Evolutionary conservation across 257 asterid genomes (phyloP).

Genomic region (Plantago major): DNA sequence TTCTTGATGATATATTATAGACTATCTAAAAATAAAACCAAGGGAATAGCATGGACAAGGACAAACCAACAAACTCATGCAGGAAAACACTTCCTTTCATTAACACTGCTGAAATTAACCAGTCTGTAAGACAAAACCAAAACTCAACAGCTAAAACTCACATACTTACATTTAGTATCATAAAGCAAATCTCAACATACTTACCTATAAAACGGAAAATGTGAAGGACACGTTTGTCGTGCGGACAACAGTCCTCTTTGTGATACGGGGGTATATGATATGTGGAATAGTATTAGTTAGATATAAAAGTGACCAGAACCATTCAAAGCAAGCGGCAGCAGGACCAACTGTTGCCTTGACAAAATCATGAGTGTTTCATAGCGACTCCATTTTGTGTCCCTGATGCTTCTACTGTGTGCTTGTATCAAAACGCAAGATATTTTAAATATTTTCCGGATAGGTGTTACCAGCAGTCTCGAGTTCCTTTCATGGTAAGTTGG

Average conservation of each 20-base stretch:
- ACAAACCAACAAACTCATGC: slow-evolving; percentile 7
- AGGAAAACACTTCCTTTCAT: slow-evolving; percentile 21
- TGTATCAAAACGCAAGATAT: slow-evolving; percentile 7
- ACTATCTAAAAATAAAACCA: too few relatives aligned
- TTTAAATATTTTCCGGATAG: slow-evolving; percentile 19
- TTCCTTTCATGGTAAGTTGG: slow-evolving; percentile 45
- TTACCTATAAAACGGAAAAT: slow-evolving; percentile 25
- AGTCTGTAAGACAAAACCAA: slow-evolving; percentile 21
- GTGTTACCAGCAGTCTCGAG: slow-evolving; percentile 11
- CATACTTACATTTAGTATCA: slow-evolving; percentile 30
- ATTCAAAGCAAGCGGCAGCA: slow-evolving; percentile 22
- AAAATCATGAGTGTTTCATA: slow-evolving; percentile 17
- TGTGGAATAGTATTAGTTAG: slow-evolving; percentile 10
- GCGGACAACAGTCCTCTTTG: slow-evolving; percentile 24
- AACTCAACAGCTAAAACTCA: slow-evolving; percentile 20
- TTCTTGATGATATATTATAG: too few relatives aligned
- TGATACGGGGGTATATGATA: slow-evolving; percentile 5
- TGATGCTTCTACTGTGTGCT: slow-evolving; percentile 18
- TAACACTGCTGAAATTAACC: slow-evolving; percentile 19
- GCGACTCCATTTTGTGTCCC: slow-evolving; percentile 14
- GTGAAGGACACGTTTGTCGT: slow-evolving; percentile 17
- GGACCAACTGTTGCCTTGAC: slow-evolving; percentile 15
- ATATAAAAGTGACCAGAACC: slow-evolving; percentile 12
- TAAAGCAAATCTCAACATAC: slow-evolving; percentile 25
- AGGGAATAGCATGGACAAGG: neutral